Evolutionary conservation across 2,329 filamentous ascomycete species (phyloP).

Genomic region (Bipolaris bicolor): DNA sequence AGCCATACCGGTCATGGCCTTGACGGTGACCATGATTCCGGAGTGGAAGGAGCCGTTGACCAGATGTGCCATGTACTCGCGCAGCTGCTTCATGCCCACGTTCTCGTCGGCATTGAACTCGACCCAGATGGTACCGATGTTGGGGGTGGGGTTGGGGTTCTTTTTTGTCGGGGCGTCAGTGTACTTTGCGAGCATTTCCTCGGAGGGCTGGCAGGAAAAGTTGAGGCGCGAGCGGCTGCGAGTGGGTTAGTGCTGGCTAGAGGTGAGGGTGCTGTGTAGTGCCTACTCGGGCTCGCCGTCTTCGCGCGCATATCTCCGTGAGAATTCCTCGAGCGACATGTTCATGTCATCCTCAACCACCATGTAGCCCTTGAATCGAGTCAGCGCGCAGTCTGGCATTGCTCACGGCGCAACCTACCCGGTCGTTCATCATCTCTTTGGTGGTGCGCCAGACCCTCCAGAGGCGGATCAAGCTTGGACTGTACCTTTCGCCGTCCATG

Average conservation of each 20-base stretch:
- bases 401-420: constrained; percentile 64
- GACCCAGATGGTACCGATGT: constrained; percentile 88
- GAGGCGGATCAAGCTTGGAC: constrained; percentile 62
- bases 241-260: constrained; percentile 5
- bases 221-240: constrained; percentile 79
- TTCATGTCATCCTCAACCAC: constrained; percentile 87
- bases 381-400: constrained; percentile 26
- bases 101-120: constrained; percentile 84
- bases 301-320: constrained; percentile 70
- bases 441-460: constrained; percentile 95
- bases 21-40: constrained; percentile 87
- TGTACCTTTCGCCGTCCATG: constrained; percentile 41
- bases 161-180: constrained; percentile 71
- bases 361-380: constrained; percentile 77
- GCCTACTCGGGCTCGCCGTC: constrained; percentile 79
- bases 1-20: constrained; percentile 81
- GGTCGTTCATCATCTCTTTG: constrained; percentile 91
- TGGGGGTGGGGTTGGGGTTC: constrained; percentile 72
- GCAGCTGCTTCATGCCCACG: constrained; percentile 91
- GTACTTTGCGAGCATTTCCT: constrained; percentile 84
- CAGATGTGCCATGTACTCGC: constrained; percentile 84
- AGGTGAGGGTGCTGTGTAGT: neutral
- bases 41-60: constrained; percentile 81
- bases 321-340: constrained; percentile 84
- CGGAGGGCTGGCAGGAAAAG: constrained; percentile 85